phyloP scores from a whole-genome alignment of 2,329 filamentous ascomycete species.

The Chaetomium sp. region DNA sequence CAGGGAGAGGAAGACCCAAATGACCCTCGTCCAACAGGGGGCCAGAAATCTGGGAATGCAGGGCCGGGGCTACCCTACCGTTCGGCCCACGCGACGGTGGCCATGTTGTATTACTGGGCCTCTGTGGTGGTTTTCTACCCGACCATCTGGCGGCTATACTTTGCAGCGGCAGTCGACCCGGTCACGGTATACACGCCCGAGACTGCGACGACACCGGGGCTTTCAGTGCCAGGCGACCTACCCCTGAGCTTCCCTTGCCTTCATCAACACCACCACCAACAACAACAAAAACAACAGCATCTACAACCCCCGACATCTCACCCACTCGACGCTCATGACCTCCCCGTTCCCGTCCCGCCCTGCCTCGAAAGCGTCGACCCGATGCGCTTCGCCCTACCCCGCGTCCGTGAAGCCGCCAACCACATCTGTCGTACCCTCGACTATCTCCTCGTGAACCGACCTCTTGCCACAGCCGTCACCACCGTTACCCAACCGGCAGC shows the following conservation, averaged over 20 bases:
- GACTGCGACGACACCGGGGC: not conserved
- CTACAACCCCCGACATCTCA: not conserved
- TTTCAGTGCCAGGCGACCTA: not conserved
- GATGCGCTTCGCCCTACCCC: constrained; percentile 34
- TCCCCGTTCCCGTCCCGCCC: constrained; percentile 21
- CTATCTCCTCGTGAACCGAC: constrained; percentile 21
- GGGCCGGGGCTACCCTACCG: constrained; percentile 35
- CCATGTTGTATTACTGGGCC: constrained; percentile 50
- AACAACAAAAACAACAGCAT: not conserved
- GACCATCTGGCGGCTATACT: constrained; percentile 41
- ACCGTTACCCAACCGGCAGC: too few species aligned
- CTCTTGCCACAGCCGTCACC: too few species aligned
- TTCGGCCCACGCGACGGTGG: constrained; percentile 38
- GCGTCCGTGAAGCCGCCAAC: constrained; percentile 39
- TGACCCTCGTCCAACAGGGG: too few species aligned
- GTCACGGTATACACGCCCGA: constrained; percentile 19
- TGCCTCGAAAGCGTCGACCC: constrained; percentile 36
- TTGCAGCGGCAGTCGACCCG: constrained; percentile 36
- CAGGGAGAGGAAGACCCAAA: not conserved
- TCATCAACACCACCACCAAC: not conserved
- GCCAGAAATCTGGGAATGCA: too few species aligned
- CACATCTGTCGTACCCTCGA: constrained; percentile 42
- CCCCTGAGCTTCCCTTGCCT: not conserved
- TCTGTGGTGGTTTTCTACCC: constrained; percentile 43
- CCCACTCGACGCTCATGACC: not conserved